A percentile compares a stretch with the other conserved stretches of the same genome.
phyloP scores from a whole-genome alignment of 1,284 basidiomycete species.

The Coniferiporia weirii region DNA sequence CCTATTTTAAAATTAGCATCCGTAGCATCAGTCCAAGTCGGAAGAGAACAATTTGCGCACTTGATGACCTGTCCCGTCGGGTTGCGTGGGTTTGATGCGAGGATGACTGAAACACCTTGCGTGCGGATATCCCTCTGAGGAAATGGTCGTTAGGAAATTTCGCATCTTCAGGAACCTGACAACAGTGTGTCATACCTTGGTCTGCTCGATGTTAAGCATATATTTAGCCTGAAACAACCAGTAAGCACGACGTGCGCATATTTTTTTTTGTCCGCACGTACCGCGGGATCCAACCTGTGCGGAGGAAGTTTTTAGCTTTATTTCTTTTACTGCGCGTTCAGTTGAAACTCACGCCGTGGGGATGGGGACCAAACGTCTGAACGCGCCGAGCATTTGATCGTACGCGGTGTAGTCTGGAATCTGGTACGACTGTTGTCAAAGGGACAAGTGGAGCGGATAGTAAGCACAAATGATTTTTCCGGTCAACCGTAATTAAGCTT shows the following conservation, averaged over 20 bases:
- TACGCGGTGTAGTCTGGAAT: constrained; percentile 87
- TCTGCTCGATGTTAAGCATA: constrained; percentile 62
- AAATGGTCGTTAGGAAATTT: background rate
- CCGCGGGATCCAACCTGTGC: constrained; percentile 54
- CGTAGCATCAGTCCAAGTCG: constrained; percentile 1
- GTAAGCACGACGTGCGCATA: background rate
- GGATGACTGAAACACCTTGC: constrained; percentile 80
- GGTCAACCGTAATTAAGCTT: background rate
- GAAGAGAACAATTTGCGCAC: constrained; percentile 24
- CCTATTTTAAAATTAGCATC: constrained; percentile 31
- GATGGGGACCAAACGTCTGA: constrained; percentile 85
- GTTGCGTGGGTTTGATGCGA: constrained; percentile 89
- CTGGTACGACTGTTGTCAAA: constrained; percentile 59
- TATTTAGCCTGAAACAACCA: constrained; percentile 44
- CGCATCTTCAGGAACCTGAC: background rate
- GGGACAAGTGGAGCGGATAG: constrained; percentile 6
- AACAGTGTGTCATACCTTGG: constrained; percentile 24
- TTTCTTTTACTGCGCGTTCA: background rate
- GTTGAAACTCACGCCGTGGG: constrained; percentile 66
- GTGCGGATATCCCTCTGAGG: constrained; percentile 66
- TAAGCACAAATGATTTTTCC: background rate
- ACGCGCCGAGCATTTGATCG: constrained; percentile 81
- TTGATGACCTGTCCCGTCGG: constrained; percentile 80
- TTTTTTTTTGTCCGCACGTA: constrained; percentile 20
- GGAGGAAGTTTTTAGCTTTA: background rate